A percentile compares a stretch with the other conserved stretches of the same genome.
phyloP scores from a whole-genome alignment of 768 basidiomycete genomes.

The Trametes maxima region DNA sequence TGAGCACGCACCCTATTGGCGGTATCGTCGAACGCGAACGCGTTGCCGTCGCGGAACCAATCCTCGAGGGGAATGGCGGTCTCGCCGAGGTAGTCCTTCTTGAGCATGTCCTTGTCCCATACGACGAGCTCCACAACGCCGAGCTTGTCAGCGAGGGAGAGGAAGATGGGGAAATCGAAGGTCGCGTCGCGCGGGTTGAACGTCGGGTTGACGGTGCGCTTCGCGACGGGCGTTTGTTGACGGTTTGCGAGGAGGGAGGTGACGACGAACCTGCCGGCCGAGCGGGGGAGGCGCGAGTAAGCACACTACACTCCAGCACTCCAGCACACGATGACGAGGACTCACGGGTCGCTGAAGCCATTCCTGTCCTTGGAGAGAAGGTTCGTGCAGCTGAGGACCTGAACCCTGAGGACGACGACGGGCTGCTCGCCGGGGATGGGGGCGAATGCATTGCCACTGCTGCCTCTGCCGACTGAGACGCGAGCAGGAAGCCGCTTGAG shows the following conservation, averaged over 20 bases:
- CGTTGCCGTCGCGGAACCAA: constrained; percentile 65
- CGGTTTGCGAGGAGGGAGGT: constrained; percentile 61
- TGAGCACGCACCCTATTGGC: constrained; percentile 67
- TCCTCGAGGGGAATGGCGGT: constrained; percentile 73
- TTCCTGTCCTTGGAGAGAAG: constrained; percentile 66
- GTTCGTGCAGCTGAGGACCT: constrained; percentile 64
- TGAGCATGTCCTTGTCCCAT: constrained; percentile 91
- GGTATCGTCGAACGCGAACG: constrained; percentile 59
- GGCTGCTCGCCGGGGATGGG: constrained; percentile 67
- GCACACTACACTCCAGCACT: not conserved
- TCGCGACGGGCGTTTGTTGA: constrained; percentile 74
- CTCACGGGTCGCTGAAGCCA: constrained; percentile 79
- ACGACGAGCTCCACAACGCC: constrained; percentile 82
- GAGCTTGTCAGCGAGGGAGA: constrained; percentile 70
- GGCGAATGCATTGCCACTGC: constrained; percentile 39
- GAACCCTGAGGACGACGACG: constrained; percentile 65
- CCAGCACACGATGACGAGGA: constrained; percentile 17
- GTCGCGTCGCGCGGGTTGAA: constrained; percentile 74
- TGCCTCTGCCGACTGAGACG: constrained; percentile 44
- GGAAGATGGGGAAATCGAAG: constrained; percentile 87
- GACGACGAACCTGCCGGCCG: constrained; percentile 60
- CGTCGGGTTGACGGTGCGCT: constrained; percentile 68
- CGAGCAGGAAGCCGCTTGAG: constrained; percentile 58
- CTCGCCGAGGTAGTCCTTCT: constrained; percentile 95
- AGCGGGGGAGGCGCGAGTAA: not conserved